These are phyloP conservation scores for Gardenia jasminoides DNA, from an alignment of 257 asterid species.

Conservation along the genomic window DNA sequence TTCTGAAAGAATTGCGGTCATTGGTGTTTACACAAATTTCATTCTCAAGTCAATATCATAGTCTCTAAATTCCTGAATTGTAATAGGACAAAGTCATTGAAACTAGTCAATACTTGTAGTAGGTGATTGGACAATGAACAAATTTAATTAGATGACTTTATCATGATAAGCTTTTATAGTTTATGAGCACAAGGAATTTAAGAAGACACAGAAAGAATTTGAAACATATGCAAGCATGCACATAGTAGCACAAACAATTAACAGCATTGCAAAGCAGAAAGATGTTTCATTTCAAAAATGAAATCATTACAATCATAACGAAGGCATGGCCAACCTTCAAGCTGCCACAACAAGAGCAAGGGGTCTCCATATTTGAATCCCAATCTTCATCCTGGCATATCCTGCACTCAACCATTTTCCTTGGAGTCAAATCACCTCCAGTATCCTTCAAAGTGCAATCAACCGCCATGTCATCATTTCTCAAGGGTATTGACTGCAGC, in stretches of 20 bases:
- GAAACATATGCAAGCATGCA: neutral
- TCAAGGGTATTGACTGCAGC: slow-evolving; percentile 33
- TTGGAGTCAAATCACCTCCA: slow-evolving; percentile 48
- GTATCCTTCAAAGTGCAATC: slow-evolving; percentile 36
- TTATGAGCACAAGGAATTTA: neutral
- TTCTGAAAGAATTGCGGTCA: neutral
- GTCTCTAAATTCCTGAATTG: neutral
- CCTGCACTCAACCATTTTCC: slow-evolving; percentile 85
- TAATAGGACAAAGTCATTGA: neutral
- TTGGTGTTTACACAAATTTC: neutral
- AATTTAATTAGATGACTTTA: neutral
- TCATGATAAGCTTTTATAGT: neutral
- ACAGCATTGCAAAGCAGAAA: neutral
- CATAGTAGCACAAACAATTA: neutral
- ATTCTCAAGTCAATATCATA: neutral
- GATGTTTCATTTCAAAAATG: neutral
- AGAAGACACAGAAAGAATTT: neutral
- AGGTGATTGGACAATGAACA: neutral
- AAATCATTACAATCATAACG: neutral
- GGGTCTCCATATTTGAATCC: slow-evolving; percentile 82
- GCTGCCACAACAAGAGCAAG: slow-evolving; percentile 97
- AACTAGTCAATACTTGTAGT: neutral
- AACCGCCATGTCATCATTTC: slow-evolving; percentile 26
- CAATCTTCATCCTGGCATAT: slow-evolving; percentile 94
- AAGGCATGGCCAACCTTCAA: slow-evolving; percentile 62